Evolutionary conservation across 164 flowering plant genomes (phyloP).

Genomic region (Liquidambar formosana): DNA sequence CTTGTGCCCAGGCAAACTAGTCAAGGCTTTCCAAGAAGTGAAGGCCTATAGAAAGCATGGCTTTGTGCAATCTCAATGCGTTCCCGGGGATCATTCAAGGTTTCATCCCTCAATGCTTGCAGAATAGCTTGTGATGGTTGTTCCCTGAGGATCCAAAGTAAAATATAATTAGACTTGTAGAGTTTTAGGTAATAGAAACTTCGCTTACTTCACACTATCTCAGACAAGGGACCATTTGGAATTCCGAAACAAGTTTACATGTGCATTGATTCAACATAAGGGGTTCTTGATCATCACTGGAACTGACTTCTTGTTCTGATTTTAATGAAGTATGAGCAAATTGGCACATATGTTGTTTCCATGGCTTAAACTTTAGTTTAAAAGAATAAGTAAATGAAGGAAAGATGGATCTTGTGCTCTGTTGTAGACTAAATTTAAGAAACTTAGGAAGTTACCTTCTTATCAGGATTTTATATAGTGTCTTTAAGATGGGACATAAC

Average conservation of each 20-base stretch:
- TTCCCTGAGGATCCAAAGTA: conserved; percentile 53
- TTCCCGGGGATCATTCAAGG: conserved; percentile 90
- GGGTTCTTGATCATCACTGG: no score
- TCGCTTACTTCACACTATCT: neutral
- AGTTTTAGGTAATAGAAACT: neutral
- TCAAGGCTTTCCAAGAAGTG: conserved; percentile 79
- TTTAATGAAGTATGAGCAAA: no score
- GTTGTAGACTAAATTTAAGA: no score
- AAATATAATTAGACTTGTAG: neutral
- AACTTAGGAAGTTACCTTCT: conserved; percentile 42
- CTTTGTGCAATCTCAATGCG: conserved; percentile 86
- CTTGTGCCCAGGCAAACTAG: no score
- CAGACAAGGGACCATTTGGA: no score
- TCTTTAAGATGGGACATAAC: conserved; percentile 91
- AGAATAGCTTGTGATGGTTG: conserved; percentile 61
- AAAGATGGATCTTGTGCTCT: neutral
- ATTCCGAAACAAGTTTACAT: no score
- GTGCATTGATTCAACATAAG: no score
- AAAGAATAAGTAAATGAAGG: neutral
- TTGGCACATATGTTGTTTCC: no score
- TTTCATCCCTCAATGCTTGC: conserved; percentile 83
- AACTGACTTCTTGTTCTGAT: no score
- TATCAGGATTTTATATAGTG: conserved; percentile 70
- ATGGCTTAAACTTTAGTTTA: no score
- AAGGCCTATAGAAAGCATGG: conserved; percentile 76